These are phyloP conservation scores for Neonectria magnoliae DNA, from an alignment of 2,329 filamentous ascomycete species.

Conservation along the genomic window DNA sequence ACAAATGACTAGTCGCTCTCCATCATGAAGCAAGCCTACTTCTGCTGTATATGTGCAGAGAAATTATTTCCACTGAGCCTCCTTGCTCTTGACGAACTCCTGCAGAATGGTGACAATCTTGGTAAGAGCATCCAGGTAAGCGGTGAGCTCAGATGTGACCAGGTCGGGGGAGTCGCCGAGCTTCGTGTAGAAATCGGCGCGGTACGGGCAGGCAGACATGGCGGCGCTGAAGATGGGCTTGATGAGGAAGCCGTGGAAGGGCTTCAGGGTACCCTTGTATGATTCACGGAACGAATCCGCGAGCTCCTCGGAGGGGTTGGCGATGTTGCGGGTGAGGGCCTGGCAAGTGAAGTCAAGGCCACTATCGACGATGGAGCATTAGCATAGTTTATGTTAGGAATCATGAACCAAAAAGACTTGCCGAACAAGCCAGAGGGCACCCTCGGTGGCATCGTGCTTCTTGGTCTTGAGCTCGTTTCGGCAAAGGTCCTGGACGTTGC, in stretches of 20 bases:
- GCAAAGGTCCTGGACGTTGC: slow-evolving; percentile 85
- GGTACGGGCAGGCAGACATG: slow-evolving; percentile 93
- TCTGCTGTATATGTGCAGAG: slow-evolving; percentile 5
- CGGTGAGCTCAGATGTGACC: slow-evolving; percentile 70
- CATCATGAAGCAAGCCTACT: slow-evolving; percentile 16
- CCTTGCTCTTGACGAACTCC: slow-evolving; percentile 64
- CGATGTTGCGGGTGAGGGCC: slow-evolving; percentile 81
- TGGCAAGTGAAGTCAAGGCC: slow-evolving; percentile 94
- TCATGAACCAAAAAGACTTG: slow-evolving; percentile 52
- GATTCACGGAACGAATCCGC: slow-evolving; percentile 85
- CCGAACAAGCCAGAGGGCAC: slow-evolving; percentile 90
- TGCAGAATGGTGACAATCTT: slow-evolving; percentile 81
- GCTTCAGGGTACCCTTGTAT: slow-evolving; percentile 89
- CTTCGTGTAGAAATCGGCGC: slow-evolving; percentile 92
- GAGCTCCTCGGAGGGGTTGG: slow-evolving; percentile 77
- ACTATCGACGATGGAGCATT: slow-evolving; percentile 56
- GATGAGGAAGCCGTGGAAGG: slow-evolving; percentile 87
- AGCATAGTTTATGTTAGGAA: not conserved
- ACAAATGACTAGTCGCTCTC: slow-evolving; percentile 22
- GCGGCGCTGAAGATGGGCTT: slow-evolving; percentile 94
- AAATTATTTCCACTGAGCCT: slow-evolving; percentile 64
- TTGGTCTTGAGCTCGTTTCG: slow-evolving; percentile 88
- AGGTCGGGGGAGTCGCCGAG: slow-evolving; percentile 74
- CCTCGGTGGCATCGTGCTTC: slow-evolving; percentile 89
- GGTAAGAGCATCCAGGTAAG: slow-evolving; percentile 82